Base-by-base conservation (phyloP, 345 rosid species). In the Ceriops decandra region DNA sequence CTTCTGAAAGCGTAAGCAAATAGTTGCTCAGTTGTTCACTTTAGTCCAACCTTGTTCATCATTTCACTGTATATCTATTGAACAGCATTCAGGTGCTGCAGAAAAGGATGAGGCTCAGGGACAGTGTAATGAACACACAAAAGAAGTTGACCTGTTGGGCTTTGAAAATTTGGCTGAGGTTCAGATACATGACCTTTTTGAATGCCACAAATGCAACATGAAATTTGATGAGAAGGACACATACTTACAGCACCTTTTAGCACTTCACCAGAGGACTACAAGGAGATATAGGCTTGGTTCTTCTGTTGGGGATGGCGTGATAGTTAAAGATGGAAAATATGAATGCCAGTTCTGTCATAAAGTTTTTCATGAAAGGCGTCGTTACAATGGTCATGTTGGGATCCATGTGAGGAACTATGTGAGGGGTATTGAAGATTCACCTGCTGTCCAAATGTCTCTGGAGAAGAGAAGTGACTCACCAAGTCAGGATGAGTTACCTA, bases 311-410 rank as follows among this genome's bases (percentile, higher is more conserved):
- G 92, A 87, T 77, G 92, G 90, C 47, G 90, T 85, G 49, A 89
- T 87, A 67, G 70, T 87, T 73, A 87, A 83, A 72, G 90, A 87
- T 71, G 92, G 95, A 24, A 88, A 88, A 70, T 88, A 79, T 70
- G 91, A 88, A 81, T 88, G 95, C 72, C 95, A 86, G 74, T 86
- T 88, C 68, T 88, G 95, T 77, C 95, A 88, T 69, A 86, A 88
- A 77, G 85, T 83, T 20, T 88, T 88, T 57, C 77, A 83, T n/a
- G 91, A 88, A 72, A 83, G 95, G 76, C 90, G 85, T 35, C 75
- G 89, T 17, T 88, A 85, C 71, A 84, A 82, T 79, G 88, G 90
- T 54, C 91, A 88, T 76, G 89, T 86, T 6, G 91, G 95, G 62
- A 83, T 85, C 58, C 93, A 88, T 63, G 93, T 86, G 61, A 84